Evolutionary conservation across 2,329 filamentous ascomycete species (phyloP), one percentile per base, ranked within the genome.

Genomic region (Emergomyces orientalis): DNA sequence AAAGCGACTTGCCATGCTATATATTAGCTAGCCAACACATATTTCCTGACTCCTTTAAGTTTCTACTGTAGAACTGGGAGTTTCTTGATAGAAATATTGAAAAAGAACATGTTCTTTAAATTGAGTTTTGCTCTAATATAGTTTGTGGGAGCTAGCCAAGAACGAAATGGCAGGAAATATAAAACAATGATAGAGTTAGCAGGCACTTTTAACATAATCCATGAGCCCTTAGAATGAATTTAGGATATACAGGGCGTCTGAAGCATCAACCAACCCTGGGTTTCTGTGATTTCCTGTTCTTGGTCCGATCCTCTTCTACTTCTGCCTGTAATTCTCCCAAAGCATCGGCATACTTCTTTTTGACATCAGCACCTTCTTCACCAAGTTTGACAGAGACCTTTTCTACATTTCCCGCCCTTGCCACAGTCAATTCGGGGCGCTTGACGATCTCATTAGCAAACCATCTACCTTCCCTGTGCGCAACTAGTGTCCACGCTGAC

Each of bases 381-480:
- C 72, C 69, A 22, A 70, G 55, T 61, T 72, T 75, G 52, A 76
- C 61, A 9, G 67, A 65, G n/a, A 74, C 66, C 51, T 69, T 71
- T 37, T 72, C 69, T 2, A 76, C 68, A 55, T 68, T 67, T 2
- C 65, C 63, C 0, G 67, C 66, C 17, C 74, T 67, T 2, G 70
- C 71, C 34, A 76, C 74, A 22, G 71, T 74, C n/a, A 72, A 71
- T 39, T 73, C 67, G 0, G 67, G 64, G 2, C 67, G 71, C 62
- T 82, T 83, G 1, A 86, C 88, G 65, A 97, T 87, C 69, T 89
- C 88, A 64, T 88, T 88, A 84, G 90, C 91, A 76, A 97, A 99
- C 92, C 94, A 96, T 54, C 88, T 84, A 27, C 87, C 91, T 76
- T 99, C 92, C 2, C 84, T 83, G 69, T 91, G 88, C 3, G 87